Base-by-base conservation (phyloP, 768 basidiomycete species). In the Phaffia tasmanica region DNA sequence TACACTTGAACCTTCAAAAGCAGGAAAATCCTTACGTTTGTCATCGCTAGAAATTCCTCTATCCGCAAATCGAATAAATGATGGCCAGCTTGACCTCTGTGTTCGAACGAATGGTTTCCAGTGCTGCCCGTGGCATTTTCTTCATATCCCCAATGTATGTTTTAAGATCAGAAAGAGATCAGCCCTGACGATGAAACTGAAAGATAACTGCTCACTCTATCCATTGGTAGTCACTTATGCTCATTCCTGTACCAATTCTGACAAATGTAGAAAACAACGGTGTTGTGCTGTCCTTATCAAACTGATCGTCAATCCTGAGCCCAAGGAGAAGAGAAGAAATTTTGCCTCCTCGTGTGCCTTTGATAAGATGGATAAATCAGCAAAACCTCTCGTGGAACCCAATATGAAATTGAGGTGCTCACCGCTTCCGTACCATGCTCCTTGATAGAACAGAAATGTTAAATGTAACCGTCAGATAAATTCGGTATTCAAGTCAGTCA, bases 241-340 rank as follows among this genome's bases (percentile, higher is more conserved):
- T 86, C 69, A 98, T 78, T 0, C 95, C 95, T 0, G 89, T 83
- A 7, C 95, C 95, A 51, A 98, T 86, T 42, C 91, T 87, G 54
- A 88, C 86, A 73, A 99, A 94, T 1, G 84, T 83, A 69, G 84
- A 83, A 73, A 90, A 97, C 72, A 71, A 89, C 88, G 82, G 70
- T 82, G 86, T 63, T 83, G 83, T 79, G 2, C 72, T 73, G 21
- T 80, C 79, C 25, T 75, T 63, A 47, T 80, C 80, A 63, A 85
- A 78, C 75, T 88, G 87, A 70, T 90, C 86, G 54, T 68, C 57
- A 19, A 21, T 23, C n/a, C 86, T 77, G 0, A 95, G 86, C 0
- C 89, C 94, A 72, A 91, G 91, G 32, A 99, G 81, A 15, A 97
- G 80, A 8, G 88, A 88, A 3, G 91, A 92, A 19, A 94, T 86